Conservation (phyloP, 2,329 filamentous ascomycete species). For the Trichoderma semiorbis region DNA sequence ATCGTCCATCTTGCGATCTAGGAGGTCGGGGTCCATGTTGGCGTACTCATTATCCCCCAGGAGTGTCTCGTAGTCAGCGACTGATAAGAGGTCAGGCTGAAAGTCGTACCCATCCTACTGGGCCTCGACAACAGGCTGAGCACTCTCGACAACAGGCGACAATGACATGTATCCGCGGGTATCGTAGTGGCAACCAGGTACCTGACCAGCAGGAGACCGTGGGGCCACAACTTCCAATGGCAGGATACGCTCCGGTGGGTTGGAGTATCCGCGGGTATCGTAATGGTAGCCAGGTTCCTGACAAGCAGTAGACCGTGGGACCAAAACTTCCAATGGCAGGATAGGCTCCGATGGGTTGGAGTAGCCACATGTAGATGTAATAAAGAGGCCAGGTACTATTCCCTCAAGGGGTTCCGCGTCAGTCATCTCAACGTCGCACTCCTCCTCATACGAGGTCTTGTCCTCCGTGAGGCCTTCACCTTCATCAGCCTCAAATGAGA, state of each 20-base stretch:
- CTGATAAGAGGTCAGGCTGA: background rate
- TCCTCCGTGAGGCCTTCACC: conserved; percentile 7
- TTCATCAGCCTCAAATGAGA: background rate
- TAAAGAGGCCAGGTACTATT: conserved; percentile 2
- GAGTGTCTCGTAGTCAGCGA: background rate
- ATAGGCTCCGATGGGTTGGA: background rate
- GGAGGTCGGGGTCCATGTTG: conserved; percentile 9
- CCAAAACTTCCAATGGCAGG: conserved; percentile 16
- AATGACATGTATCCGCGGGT: conserved; percentile 4
- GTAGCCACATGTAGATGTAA: background rate
- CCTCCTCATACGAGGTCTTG: conserved; percentile 12
- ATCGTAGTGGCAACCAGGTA: background rate
- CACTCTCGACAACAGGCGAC: conserved; percentile 9
- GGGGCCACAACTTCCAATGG: conserved; percentile 15
- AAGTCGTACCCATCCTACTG: conserved; percentile 15
- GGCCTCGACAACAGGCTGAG: conserved; percentile 2
- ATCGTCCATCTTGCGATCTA: conserved; percentile 12
- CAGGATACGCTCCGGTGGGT: background rate
- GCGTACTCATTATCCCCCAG: background rate
- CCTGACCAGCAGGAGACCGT: conserved; percentile 8
- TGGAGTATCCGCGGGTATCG: conserved; percentile 9
- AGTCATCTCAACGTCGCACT: conserved; percentile 9
- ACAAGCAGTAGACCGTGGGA: background rate
- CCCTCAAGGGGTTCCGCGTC: background rate
- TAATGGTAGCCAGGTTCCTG: background rate